Evolutionary conservation across 257 asterid genomes (phyloP).

Genomic region (Coffea eugenioides): DNA sequence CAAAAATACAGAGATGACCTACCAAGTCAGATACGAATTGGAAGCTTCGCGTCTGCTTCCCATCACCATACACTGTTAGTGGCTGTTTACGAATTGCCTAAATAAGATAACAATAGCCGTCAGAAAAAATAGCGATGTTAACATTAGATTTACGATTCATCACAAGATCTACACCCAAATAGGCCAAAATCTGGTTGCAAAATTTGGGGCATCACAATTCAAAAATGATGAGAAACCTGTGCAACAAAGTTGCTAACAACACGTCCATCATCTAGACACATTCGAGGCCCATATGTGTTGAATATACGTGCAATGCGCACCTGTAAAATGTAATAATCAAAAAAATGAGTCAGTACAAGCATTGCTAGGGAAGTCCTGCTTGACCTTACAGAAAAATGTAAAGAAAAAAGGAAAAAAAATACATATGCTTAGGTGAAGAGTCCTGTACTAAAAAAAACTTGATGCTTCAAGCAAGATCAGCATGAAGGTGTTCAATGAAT

Average conservation of each 20-base stretch:
- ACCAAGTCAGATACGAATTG: constrained; percentile 96
- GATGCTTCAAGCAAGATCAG: neutral
- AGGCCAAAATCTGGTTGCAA: neutral
- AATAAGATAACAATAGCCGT: constrained; percentile 21
- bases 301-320: constrained; percentile 98
- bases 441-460: neutral
- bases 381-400: neutral
- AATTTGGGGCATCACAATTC: constrained; percentile 3
- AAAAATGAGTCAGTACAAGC: neutral
- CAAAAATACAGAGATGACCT: constrained; percentile 19
- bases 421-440: neutral
- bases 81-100: constrained; percentile 93
- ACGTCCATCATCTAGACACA: constrained; percentile 99
- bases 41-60: constrained; percentile 92
- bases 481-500: neutral
- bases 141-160: neutral
- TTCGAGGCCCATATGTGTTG: constrained; percentile 95
- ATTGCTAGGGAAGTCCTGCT: neutral
- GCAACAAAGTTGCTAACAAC: constrained; percentile 97
- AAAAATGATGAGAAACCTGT: constrained; percentile 56
- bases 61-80: constrained; percentile 92
- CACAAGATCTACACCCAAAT: neutral
- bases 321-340: constrained; percentile 29
- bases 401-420: neutral
- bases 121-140: neutral